Evolutionary conservation across 768 basidiomycete species (phyloP).

Genomic region (Trametes elegans): DNA sequence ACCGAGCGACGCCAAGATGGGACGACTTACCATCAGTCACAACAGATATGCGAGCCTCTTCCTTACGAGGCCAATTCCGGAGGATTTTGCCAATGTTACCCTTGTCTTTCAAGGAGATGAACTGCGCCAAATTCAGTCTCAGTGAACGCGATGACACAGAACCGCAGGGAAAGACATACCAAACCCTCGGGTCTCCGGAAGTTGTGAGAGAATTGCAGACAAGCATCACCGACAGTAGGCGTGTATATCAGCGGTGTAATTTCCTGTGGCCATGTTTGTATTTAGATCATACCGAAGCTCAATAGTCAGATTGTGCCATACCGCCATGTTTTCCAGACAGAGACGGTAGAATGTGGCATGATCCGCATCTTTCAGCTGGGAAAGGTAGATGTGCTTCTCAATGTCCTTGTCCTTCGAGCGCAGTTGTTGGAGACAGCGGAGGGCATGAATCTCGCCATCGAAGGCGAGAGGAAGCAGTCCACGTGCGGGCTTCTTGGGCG

Average conservation of each 20-base stretch:
- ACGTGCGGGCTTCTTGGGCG: slow-evolving; percentile 24
- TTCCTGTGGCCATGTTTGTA: slow-evolving; percentile 34
- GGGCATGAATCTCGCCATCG: slow-evolving; percentile 47
- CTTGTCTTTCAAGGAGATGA: slow-evolving; percentile 79
- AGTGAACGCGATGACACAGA: not conserved
- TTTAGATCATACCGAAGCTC: not conserved
- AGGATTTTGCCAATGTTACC: slow-evolving; percentile 73
- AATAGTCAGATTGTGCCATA: slow-evolving; percentile 29
- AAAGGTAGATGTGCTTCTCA: slow-evolving; percentile 86
- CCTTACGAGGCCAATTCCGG: slow-evolving; percentile 65
- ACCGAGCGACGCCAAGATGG: not conserved
- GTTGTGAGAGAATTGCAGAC: slow-evolving; percentile 77
- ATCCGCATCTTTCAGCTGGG: slow-evolving; percentile 70
- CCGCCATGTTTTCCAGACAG: slow-evolving; percentile 68
- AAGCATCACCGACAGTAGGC: slow-evolving; percentile 90
- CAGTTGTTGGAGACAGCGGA: slow-evolving; percentile 66
- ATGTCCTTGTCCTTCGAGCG: slow-evolving; percentile 71
- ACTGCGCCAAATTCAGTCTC: slow-evolving; percentile 42
- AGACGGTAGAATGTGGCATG: slow-evolving; percentile 76
- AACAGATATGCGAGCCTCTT: slow-evolving; percentile 84
- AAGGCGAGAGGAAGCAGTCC: slow-evolving; percentile 64
- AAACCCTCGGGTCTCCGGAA: slow-evolving; percentile 74
- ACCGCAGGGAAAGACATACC: slow-evolving; percentile 39
- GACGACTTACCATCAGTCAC: slow-evolving; percentile 77
- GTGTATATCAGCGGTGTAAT: slow-evolving; percentile 85